phyloP scores from a whole-genome alignment of 441 rosid genomes.

The Monsonia emarginata region DNA sequence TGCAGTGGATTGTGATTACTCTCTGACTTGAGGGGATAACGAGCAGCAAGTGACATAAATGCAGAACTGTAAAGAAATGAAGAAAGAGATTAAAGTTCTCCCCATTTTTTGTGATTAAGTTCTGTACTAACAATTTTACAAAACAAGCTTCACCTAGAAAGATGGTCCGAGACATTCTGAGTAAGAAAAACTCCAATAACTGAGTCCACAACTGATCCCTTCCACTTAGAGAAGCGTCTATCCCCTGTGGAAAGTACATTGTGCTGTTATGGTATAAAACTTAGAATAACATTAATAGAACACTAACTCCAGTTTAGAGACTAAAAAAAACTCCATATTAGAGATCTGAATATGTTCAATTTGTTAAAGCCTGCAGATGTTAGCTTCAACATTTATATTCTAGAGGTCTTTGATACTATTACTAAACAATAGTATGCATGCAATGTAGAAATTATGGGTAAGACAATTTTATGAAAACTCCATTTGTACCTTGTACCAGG shows the following conservation, averaged over 20 bases:
- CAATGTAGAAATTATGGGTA: constrained; percentile 10
- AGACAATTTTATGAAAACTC: constrained; percentile 2
- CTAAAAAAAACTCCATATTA: constrained; percentile 22
- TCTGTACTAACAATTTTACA: constrained; percentile 8
- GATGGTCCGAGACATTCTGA: constrained; percentile 95
- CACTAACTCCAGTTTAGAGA: constrained; percentile 20
- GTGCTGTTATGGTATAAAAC: constrained; percentile 4
- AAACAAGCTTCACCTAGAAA: constrained; percentile 64
- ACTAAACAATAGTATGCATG: constrained; percentile 12
- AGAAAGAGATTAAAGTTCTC: constrained; percentile 16
- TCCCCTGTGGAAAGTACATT: constrained; percentile 58
- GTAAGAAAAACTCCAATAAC: constrained; percentile 95
- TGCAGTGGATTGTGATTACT: constrained; percentile 16
- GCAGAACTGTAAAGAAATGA: constrained; percentile 63
- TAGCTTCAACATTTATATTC: neutral
- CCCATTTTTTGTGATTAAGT: constrained; percentile 1
- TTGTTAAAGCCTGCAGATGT: constrained; percentile 23
- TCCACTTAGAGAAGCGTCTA: constrained; percentile 93
- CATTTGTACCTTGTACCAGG: constrained; percentile 76
- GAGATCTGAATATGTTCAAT: constrained; percentile 23
- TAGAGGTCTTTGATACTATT: constrained; percentile 15
- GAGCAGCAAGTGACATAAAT: constrained; percentile 79
- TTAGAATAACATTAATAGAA: neutral
- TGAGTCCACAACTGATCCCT: constrained; percentile 97
- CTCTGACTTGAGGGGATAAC: constrained; percentile 54